Percentiles rank a stretch among this genome's conserved stretches.
Evolutionary conservation across 345 rosid genomes (phyloP).

Genomic region (Eucalyptus microcorys): DNA sequence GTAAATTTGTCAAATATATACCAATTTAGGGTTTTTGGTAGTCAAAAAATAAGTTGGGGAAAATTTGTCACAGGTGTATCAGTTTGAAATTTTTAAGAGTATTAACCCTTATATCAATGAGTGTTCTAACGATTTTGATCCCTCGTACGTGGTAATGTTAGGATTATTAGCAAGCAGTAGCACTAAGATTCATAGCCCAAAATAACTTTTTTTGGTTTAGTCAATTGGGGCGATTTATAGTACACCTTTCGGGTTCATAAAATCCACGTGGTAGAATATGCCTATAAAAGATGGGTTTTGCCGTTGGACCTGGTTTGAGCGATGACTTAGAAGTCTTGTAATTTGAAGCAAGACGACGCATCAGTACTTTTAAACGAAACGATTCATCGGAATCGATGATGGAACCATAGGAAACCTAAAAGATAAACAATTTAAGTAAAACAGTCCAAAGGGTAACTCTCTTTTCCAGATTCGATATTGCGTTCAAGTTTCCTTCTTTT

Average conservation of each 20-base stretch:
- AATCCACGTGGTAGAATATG: not conserved
- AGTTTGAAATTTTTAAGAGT: too few species aligned
- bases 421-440: not conserved
- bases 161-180: not conserved
- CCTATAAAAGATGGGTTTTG: not conserved
- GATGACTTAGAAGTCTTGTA: not conserved
- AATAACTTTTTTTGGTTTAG: not conserved
- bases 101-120: not conserved
- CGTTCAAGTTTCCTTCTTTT: not conserved
- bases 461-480: not conserved
- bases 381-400: not conserved
- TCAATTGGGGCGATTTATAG: not conserved
- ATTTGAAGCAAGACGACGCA: not conserved
- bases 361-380: not conserved
- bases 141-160: not conserved
- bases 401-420: not conserved
- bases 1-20: too few species aligned
- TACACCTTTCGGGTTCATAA: not conserved
- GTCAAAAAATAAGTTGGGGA: too few species aligned
- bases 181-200: not conserved
- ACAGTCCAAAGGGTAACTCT: not conserved
- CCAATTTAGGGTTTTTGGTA: too few species aligned
- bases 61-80: too few species aligned
- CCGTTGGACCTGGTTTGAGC: not conserved
- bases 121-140: not conserved